Evolutionary conservation across 2,329 filamentous ascomycete genomes (phyloP).

Genomic region (Penicillium expansum): DNA sequence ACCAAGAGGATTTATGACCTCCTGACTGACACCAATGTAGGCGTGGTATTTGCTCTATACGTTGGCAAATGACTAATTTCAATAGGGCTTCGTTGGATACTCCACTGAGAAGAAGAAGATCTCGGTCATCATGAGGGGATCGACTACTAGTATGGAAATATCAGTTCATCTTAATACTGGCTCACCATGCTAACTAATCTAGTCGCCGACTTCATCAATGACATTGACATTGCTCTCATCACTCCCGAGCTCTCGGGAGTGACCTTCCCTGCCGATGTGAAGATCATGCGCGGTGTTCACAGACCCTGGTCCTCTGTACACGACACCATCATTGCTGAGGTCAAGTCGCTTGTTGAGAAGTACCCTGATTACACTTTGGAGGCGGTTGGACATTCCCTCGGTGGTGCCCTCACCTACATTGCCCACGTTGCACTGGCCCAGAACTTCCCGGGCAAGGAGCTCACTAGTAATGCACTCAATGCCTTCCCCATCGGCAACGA

Average conservation of each 20-base stretch:
- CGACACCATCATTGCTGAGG: slow-evolving; percentile 29
- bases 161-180: neutral
- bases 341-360: slow-evolving; percentile 24
- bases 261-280: slow-evolving; percentile 26
- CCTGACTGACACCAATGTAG: slow-evolving; percentile 27
- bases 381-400: slow-evolving; percentile 32
- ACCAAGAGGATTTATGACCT: slow-evolving; percentile 27
- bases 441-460: slow-evolving; percentile 30
- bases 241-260: slow-evolving; percentile 29
- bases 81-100: slow-evolving; percentile 31
- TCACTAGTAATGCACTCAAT: slow-evolving; percentile 33
- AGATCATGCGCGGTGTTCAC: slow-evolving; percentile 30
- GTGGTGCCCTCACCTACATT: slow-evolving; percentile 32
- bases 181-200: neutral
- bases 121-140: slow-evolving; percentile 33
- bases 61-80: neutral
- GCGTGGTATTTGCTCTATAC: neutral
- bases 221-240: slow-evolving; percentile 25
- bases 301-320: slow-evolving; percentile 31
- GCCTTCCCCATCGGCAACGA: slow-evolving; percentile 34
- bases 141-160: slow-evolving; percentile 22
- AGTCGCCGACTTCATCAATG: slow-evolving; percentile 26
- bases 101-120: slow-evolving; percentile 26
- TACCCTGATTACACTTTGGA: slow-evolving; percentile 32
- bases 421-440: slow-evolving; percentile 33